A percentile compares a stretch with the other conserved stretches of the same genome.
Evolutionary conservation across 1,284 basidiomycete species (phyloP).

Genomic region (Pseudozyma thailandica): DNA sequence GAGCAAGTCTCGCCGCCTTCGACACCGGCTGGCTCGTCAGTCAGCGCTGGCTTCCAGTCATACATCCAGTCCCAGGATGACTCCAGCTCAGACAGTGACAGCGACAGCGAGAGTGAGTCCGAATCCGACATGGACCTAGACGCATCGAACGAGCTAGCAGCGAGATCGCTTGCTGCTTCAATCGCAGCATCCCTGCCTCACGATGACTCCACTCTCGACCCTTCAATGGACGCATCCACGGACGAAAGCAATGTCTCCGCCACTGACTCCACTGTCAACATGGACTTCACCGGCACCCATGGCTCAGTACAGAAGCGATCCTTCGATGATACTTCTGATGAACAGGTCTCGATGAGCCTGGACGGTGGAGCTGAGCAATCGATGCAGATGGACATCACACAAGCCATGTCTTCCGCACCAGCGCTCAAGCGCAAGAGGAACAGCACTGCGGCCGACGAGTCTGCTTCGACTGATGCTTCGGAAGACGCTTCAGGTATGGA

Average conservation of each 20-base stretch:
- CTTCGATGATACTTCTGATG: constrained; percentile 22
- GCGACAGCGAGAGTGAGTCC: constrained; percentile 35
- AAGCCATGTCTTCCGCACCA: constrained; percentile 25
- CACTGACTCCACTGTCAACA: constrained; percentile 29
- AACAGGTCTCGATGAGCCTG: constrained; percentile 24
- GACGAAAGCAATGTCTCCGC: constrained; percentile 24
- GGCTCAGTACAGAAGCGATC: constrained; percentile 39
- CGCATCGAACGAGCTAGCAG: constrained; percentile 36
- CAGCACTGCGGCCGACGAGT: constrained; percentile 32
- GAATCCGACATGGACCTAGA: constrained; percentile 50
- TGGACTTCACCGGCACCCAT: constrained; percentile 49
- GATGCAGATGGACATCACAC: constrained; percentile 43
- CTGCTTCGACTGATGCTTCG: constrained; percentile 18
- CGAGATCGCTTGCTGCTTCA: constrained; percentile 38
- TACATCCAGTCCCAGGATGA: constrained; percentile 37
- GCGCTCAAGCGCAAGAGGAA: constrained; percentile 38
- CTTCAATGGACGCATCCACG: constrained; percentile 14
- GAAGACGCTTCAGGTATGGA: constrained; percentile 26
- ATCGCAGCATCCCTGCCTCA: constrained; percentile 45
- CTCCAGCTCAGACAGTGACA: constrained; percentile 40
- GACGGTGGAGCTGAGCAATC: constrained; percentile 23
- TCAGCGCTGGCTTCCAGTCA: constrained; percentile 37
- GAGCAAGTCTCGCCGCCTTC: constrained; percentile 43
- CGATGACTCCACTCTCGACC: constrained; percentile 42
- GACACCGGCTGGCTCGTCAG: constrained; percentile 40